Percentiles rank a stretch among this genome's conserved stretches.
Conservation (phyloP, 2,329 filamentous ascomycete species). For the Aureobasidium mangrovei region DNA sequence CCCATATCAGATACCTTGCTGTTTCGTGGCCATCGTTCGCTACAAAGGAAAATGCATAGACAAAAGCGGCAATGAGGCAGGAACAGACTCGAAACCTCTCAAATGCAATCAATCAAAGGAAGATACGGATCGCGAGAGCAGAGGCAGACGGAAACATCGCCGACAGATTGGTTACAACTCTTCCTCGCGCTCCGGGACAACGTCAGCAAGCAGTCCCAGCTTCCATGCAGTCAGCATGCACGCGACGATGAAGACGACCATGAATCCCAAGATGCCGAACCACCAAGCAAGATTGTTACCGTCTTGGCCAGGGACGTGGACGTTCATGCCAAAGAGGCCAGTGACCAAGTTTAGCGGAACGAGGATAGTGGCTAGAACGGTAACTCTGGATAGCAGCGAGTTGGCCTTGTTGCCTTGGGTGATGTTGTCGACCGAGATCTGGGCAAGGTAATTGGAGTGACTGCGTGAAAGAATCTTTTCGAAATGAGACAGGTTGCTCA, state of each 20-base stretch:
- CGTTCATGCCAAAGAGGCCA: conserved; percentile 83
- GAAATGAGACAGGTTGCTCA: conserved; percentile 89
- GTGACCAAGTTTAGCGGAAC: conserved; percentile 92
- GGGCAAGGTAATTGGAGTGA: conserved; percentile 93
- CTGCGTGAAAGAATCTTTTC: conserved; percentile 94
- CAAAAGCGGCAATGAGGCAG: no score
- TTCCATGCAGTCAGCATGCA: conserved; percentile 36
- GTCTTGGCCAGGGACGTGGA: conserved; percentile 57
- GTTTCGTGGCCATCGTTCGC: no score
- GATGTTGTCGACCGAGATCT: conserved; percentile 86
- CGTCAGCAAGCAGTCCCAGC: conserved; percentile 26
- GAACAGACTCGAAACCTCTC: no score
- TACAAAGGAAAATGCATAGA: no score
- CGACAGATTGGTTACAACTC: not conserved
- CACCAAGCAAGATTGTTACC: conserved; percentile 44
- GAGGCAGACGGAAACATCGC: not conserved
- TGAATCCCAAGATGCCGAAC: conserved; percentile 50
- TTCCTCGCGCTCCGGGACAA: conserved; percentile 7
- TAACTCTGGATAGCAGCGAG: conserved; percentile 87
- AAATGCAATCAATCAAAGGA: no score
- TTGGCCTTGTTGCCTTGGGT: conserved; percentile 82
- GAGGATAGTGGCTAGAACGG: conserved; percentile 86
- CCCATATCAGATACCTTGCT: no score
- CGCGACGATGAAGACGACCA: conserved; percentile 38
- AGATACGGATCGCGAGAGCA: not conserved